These are phyloP conservation scores for Metschnikowia baotianmanensis DNA, from an alignment of 805 yeast genomes.

Conservation along the genomic window DNA sequence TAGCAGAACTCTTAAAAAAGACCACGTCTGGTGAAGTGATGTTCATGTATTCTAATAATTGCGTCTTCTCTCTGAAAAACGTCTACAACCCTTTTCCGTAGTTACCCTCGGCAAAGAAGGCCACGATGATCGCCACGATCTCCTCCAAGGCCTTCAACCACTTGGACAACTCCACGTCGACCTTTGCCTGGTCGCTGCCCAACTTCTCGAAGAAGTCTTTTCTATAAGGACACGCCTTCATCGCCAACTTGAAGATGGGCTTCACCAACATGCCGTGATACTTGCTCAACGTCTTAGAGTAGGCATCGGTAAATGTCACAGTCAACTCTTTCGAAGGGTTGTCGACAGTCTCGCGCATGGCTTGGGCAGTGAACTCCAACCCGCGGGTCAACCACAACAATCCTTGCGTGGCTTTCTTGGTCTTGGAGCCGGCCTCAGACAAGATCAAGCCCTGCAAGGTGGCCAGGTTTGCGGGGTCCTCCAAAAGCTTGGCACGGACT, in stretches of 20 bases:
- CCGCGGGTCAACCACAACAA: conserved; percentile 85
- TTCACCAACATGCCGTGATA: conserved; percentile 79
- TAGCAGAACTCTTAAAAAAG: too few species aligned
- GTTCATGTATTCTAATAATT: too few species aligned
- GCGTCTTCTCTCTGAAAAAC: too few species aligned
- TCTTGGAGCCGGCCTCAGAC: conserved; percentile 63
- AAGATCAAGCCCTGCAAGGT: conserved; percentile 78
- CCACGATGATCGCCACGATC: conserved; percentile 70
- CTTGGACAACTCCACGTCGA: conserved; percentile 55
- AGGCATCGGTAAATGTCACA: conserved; percentile 80
- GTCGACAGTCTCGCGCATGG: conserved; percentile 76
- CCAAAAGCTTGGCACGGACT: conserved; percentile 61
- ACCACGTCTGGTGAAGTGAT: too few species aligned
- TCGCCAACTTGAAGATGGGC: conserved; percentile 88
- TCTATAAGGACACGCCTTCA: conserved; percentile 94
- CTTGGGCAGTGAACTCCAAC: conserved; percentile 84
- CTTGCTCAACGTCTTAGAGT: conserved; percentile 73
- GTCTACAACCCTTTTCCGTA: conserved; percentile 80
- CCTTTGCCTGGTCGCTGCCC: conserved; percentile 72
- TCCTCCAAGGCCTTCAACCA: conserved; percentile 80
- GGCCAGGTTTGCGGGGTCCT: conserved; percentile 59
- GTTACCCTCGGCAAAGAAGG: conserved; percentile 74
- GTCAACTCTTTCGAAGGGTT: conserved; percentile 64
- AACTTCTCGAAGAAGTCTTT: conserved; percentile 79
- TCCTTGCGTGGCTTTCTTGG: conserved; percentile 86